phyloP scores from a whole-genome alignment of 805 yeast species.

The Saccharomyces eubayanus region DNA sequence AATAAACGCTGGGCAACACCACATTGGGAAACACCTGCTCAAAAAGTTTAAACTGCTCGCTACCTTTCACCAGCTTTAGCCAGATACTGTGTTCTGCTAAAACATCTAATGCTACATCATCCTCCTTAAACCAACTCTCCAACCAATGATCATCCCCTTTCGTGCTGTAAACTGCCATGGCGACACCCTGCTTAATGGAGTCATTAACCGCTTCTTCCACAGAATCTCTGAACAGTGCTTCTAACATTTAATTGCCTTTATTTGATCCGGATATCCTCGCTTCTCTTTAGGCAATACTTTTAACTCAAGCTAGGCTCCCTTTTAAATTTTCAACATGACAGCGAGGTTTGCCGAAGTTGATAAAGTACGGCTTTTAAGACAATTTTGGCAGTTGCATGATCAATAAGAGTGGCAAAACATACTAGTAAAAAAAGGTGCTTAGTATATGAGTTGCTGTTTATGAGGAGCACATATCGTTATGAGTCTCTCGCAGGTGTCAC shows the following conservation, averaged over 20 bases:
- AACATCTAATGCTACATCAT: constrained; percentile 8
- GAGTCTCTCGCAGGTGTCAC: constrained; percentile 36
- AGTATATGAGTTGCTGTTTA: neutral
- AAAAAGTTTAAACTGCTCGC: constrained; percentile 41
- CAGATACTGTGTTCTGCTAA: constrained; percentile 29
- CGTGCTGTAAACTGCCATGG: constrained; percentile 33
- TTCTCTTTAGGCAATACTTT: neutral
- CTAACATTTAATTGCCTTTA: constrained; percentile 8
- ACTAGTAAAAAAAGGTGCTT: neutral
- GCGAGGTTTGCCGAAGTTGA: neutral
- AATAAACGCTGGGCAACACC: constrained; percentile 47
- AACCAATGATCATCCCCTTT: constrained; percentile 7
- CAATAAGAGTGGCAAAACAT: neutral
- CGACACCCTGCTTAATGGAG: constrained; percentile 29
- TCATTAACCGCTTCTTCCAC: constrained; percentile 32
- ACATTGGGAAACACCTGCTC: constrained; percentile 48
- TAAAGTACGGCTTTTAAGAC: neutral
- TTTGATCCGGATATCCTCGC: neutral
- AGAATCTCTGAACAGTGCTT: constrained; percentile 17
- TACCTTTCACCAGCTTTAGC: constrained; percentile 34
- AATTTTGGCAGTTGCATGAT: neutral
- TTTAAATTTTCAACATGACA: neutral
- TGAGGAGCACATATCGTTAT: neutral
- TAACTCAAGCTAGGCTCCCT: neutral
- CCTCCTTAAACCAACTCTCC: constrained; percentile 16